A percentile compares a stretch with the other conserved stretches of the same genome.
Evolutionary conservation across 805 yeast species (phyloP).

Genomic region (Isabelozyma pseudorhagii): DNA sequence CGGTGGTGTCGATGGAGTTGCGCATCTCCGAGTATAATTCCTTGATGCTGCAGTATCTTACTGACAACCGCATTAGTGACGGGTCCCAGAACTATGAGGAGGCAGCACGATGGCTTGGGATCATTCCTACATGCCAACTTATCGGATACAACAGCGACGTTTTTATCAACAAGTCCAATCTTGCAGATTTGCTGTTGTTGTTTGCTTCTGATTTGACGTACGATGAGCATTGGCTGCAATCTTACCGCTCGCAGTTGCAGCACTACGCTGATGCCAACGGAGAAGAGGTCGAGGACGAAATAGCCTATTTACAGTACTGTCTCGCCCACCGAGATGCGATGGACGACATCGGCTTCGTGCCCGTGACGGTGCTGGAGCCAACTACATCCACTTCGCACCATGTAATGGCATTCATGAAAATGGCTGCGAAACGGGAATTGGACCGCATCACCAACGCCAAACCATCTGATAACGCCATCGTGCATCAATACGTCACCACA

Average conservation of each 20-base stretch:
- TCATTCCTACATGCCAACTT: not conserved
- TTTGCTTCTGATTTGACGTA: not conserved
- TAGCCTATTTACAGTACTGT: not conserved
- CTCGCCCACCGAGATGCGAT: not conserved
- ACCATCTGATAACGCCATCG: not conserved
- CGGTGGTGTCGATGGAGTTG: slow-evolving; percentile 1
- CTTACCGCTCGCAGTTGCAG: not conserved
- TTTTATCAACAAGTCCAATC: not conserved
- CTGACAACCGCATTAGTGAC: not conserved
- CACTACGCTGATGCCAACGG: not conserved
- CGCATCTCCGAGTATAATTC: slow-evolving; percentile 10
- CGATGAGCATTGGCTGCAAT: not conserved
- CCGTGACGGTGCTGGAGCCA: not conserved
- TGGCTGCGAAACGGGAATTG: not conserved
- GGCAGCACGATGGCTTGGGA: not conserved
- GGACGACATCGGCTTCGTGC: not conserved
- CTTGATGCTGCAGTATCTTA: not conserved
- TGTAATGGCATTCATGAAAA: not conserved
- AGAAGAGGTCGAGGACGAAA: not conserved
- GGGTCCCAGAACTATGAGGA: not conserved
- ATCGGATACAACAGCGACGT: not conserved
- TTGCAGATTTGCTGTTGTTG: not conserved
- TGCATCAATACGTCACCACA: not conserved
- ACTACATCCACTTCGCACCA: not conserved
- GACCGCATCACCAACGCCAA: not conserved